phyloP scores from a whole-genome alignment of 2,329 filamentous ascomycete genomes.

The Exophiala spinifera region DNA sequence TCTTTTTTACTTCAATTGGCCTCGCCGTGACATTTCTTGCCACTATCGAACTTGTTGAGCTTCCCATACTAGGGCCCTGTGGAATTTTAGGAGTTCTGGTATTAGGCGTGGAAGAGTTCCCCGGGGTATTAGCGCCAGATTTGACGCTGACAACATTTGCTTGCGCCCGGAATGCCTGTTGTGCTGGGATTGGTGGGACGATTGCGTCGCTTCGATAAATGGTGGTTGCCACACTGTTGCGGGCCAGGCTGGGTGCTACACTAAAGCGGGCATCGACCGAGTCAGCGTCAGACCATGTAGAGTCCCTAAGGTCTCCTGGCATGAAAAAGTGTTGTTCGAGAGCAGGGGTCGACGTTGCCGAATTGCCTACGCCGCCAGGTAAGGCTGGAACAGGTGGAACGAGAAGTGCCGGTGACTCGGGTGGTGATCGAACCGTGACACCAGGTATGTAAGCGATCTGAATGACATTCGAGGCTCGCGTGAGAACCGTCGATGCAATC shows the following conservation, averaged over 20 bases:
- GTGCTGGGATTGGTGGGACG: constrained; percentile 72
- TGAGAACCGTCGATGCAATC: constrained; percentile 91
- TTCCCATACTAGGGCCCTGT: constrained; percentile 37
- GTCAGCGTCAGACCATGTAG: constrained; percentile 66
- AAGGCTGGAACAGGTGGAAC: constrained; percentile 94
- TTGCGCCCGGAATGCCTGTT: constrained; percentile 82
- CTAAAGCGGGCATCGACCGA: constrained; percentile 46
- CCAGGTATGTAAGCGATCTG: constrained; percentile 99
- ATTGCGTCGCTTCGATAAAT: constrained; percentile 91
- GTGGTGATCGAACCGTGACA: constrained; percentile 85
- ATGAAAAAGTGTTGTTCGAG: constrained; percentile 80
- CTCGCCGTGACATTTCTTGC: constrained; percentile 43
- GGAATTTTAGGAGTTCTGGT: constrained; percentile 57
- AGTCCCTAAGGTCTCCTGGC: constrained; percentile 83
- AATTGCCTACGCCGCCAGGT: constrained; percentile 58
- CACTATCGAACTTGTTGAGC: constrained; percentile 42
- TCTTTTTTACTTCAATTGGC: constrained; percentile 45
- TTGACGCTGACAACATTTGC: constrained; percentile 93
- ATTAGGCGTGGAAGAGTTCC: constrained; percentile 56
- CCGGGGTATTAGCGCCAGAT: constrained; percentile 58
- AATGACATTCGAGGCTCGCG: constrained; percentile 96
- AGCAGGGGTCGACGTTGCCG: constrained; percentile 57
- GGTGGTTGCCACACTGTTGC: constrained; percentile 77
- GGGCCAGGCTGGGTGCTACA: constrained; percentile 45
- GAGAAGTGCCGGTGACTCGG: constrained; percentile 74